Evolutionary conservation across 2,329 filamentous ascomycete species (phyloP).

Genomic region (Fusarium praegraminearum): DNA sequence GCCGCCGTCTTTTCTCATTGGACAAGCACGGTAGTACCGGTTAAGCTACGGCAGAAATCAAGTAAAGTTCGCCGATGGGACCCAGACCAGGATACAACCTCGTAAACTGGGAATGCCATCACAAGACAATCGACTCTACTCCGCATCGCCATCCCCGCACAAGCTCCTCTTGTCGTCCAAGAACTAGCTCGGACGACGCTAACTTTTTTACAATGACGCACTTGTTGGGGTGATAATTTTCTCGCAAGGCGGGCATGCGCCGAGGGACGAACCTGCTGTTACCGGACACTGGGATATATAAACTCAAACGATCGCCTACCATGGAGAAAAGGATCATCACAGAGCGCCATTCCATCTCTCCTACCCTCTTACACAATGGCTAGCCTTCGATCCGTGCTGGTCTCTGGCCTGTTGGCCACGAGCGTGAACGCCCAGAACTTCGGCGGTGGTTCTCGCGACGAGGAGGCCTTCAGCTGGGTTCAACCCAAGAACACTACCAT

Average conservation of each 20-base stretch:
- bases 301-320: not conserved
- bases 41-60: slow-evolving; percentile 21
- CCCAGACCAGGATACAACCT: not conserved
- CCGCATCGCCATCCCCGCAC: slow-evolving; percentile 19
- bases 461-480: slow-evolving; percentile 54
- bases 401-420: slow-evolving; percentile 51
- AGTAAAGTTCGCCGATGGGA: slow-evolving; percentile 19
- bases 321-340: slow-evolving; percentile 15
- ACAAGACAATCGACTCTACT: slow-evolving; percentile 21
- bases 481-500: slow-evolving; percentile 58
- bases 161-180: slow-evolving; percentile 4
- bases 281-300: slow-evolving; percentile 29
- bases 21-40: not conserved
- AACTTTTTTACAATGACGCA: slow-evolving; percentile 29
- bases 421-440: slow-evolving; percentile 47
- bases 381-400: slow-evolving; percentile 52
- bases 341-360: slow-evolving; percentile 7
- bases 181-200: not conserved
- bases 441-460: slow-evolving; percentile 37
- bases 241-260: not conserved
- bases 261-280: slow-evolving; percentile 9
- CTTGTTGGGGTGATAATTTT: not conserved
- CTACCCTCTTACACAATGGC: slow-evolving; percentile 35
- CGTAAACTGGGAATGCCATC: slow-evolving; percentile 37
- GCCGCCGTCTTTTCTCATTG: not conserved